A percentile compares a stretch with the other conserved stretches of the same genome.
These are phyloP conservation scores for Cytospora piceae DNA, from an alignment of 2,329 filamentous ascomycete species.

Conservation along the genomic window DNA sequence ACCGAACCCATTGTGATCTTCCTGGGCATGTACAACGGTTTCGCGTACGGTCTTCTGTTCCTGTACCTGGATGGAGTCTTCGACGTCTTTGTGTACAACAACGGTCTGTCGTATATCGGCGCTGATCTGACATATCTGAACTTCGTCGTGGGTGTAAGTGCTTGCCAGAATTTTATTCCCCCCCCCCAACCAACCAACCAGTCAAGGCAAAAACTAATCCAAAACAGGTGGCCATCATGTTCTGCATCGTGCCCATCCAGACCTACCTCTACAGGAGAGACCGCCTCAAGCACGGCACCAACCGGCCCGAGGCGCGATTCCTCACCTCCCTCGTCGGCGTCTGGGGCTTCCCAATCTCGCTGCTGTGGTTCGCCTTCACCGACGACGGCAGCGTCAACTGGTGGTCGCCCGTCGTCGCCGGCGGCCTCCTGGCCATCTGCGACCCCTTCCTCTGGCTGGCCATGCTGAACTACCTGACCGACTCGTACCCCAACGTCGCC, in stretches of 20 bases:
- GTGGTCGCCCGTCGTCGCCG: constrained; percentile 47
- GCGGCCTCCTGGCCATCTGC: constrained; percentile 45
- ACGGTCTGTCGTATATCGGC: constrained; percentile 43
- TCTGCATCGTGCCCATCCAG: constrained; percentile 47
- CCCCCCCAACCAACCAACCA: background rate
- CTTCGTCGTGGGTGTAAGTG: constrained; percentile 45
- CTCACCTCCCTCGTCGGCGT: constrained; percentile 46
- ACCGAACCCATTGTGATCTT: constrained; percentile 47
- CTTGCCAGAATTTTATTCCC: background rate
- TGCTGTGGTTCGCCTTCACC: constrained; percentile 49
- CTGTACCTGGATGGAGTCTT: constrained; percentile 48
- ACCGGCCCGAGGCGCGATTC: constrained; percentile 47
- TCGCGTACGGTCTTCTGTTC: constrained; percentile 47
- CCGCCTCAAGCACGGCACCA: constrained; percentile 40
- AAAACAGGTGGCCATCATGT: constrained; percentile 39
- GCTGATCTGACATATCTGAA: constrained; percentile 48
- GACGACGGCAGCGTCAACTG: constrained; percentile 43
- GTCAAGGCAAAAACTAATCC: background rate
- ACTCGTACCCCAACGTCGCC: constrained; percentile 47
- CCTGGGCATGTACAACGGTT: constrained; percentile 47
- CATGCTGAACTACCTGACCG: constrained; percentile 49
- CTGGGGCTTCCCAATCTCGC: constrained; percentile 47
- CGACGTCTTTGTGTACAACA: constrained; percentile 48
- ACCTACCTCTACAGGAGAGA: constrained; percentile 46
- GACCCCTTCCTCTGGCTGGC: constrained; percentile 48